Evolutionary conservation across 106 monocot genomes (phyloP).

Genomic region (Hemerocallis citrina): DNA sequence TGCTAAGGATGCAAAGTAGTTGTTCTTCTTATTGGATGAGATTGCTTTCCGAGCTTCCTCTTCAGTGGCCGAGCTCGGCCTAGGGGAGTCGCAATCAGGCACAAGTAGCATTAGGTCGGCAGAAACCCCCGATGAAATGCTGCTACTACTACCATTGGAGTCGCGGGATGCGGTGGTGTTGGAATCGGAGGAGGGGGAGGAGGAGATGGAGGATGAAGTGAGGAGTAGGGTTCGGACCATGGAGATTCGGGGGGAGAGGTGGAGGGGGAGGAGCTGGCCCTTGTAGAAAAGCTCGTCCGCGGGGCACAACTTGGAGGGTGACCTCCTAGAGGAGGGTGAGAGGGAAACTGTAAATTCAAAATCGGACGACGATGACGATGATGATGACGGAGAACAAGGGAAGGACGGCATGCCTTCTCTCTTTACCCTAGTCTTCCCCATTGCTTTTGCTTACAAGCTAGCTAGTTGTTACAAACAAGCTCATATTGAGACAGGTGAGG

Average conservation of each 20-base stretch:
- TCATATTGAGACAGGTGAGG: too few relatives aligned
- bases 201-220: slow-evolving; percentile 49
- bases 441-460: too few relatives aligned
- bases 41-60: slow-evolving; percentile 26
- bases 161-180: slow-evolving; percentile 53
- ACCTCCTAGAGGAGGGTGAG: slow-evolving; percentile 40
- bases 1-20: slow-evolving; percentile 67
- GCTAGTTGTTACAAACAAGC: too few relatives aligned
- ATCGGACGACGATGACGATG: slow-evolving; percentile 74
- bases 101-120: slow-evolving; percentile 5
- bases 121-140: too few relatives aligned
- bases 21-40: slow-evolving; percentile 10
- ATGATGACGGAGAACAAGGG: slow-evolving; percentile 15
- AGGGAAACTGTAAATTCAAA: slow-evolving; percentile 75
- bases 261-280: slow-evolving; percentile 87
- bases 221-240: slow-evolving; percentile 71
- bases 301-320: slow-evolving; percentile 40
- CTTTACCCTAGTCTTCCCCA: background rate
- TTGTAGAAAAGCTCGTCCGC: slow-evolving; percentile 96
- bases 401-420: background rate
- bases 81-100: slow-evolving; percentile 51
- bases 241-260: slow-evolving; percentile 70
- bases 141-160: slow-evolving; percentile 50
- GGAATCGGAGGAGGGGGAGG: slow-evolving; percentile 33
- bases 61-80: slow-evolving; percentile 62